phyloP scores from a whole-genome alignment of 768 basidiomycete species.

The Gloeostereum incarnatum region DNA sequence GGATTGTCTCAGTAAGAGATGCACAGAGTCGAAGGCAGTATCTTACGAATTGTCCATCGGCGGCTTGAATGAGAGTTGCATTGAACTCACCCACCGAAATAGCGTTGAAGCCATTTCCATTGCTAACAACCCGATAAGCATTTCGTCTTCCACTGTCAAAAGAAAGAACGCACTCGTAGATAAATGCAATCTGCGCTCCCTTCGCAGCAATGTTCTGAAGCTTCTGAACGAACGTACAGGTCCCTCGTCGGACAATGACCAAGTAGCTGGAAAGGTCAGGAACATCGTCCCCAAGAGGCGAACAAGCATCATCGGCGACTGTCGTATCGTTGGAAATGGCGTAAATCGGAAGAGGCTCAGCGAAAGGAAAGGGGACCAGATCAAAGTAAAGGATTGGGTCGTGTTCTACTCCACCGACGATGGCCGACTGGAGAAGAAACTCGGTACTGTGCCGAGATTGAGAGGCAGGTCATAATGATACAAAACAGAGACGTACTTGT shows the following conservation, averaged over 20 bases:
- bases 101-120: conserved; percentile 34
- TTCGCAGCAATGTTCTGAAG: conserved; percentile 43
- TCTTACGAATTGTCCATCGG: conserved; percentile 46
- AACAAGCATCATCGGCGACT: conserved; percentile 49
- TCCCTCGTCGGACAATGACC: conserved; percentile 14
- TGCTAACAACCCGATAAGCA: conserved; percentile 19
- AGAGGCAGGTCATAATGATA: not conserved
- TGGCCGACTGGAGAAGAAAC: conserved; percentile 47
- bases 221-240: conserved; percentile 30
- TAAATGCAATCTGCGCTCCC: conserved; percentile 35
- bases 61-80: conserved; percentile 41
- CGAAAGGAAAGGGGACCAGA: conserved; percentile 35
- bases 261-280: conserved; percentile 46
- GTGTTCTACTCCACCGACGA: conserved; percentile 36
- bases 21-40: not conserved
- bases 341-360: conserved; percentile 40
- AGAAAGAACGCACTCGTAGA: conserved; percentile 40
- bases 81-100: conserved; percentile 37
- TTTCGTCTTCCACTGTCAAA: not conserved
- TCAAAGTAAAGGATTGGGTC: conserved; percentile 46
- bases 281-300: conserved; percentile 42
- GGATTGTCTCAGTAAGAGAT: conserved; percentile 1
- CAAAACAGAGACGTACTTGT: conserved; percentile 28
- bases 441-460: conserved; percentile 30
- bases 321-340: conserved; percentile 50